A percentile compares a stretch with the other conserved stretches of the same genome.
These are phyloP conservation scores for Lactifluus pinguis DNA, from an alignment of 768 basidiomycete species.

Conservation along the genomic window DNA sequence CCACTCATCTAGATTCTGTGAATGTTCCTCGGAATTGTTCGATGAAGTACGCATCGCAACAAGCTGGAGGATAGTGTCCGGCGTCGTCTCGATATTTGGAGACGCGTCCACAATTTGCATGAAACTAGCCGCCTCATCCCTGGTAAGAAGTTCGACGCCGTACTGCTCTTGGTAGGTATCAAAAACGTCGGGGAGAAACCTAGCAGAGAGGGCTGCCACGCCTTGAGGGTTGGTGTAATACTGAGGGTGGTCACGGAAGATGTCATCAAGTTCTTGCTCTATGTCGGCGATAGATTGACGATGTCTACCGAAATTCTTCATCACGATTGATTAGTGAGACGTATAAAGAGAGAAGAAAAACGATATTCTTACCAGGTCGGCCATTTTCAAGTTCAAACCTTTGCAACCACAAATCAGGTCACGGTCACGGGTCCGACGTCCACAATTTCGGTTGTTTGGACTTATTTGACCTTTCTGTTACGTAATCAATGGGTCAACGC, in stretches of 20 bases:
- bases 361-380: constrained; percentile 4
- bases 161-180: constrained; percentile 51
- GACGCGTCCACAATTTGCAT: constrained; percentile 46
- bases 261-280: constrained; percentile 54
- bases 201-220: constrained; percentile 59
- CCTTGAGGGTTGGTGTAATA: constrained; percentile 49
- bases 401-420: no score
- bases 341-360: neutral
- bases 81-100: constrained; percentile 60
- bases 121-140: constrained; percentile 54
- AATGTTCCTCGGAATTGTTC: constrained; percentile 8
- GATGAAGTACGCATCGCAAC: constrained; percentile 37
- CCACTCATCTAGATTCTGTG: constrained; percentile 24
- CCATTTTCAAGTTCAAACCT: constrained; percentile 6
- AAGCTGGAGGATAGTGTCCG: constrained; percentile 50
- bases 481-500: neutral
- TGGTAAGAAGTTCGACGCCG: constrained; percentile 53
- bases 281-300: constrained; percentile 66
- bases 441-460: constrained; percentile 5
- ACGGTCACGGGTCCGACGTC: neutral
- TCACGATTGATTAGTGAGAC: neutral
- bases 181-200: constrained; percentile 63
- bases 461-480: neutral
- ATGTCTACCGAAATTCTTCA: constrained; percentile 41
- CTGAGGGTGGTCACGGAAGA: constrained; percentile 59